Conservation (phyloP, 139 green algal genomes). For the Zygnema circumcarinatum region DNA sequence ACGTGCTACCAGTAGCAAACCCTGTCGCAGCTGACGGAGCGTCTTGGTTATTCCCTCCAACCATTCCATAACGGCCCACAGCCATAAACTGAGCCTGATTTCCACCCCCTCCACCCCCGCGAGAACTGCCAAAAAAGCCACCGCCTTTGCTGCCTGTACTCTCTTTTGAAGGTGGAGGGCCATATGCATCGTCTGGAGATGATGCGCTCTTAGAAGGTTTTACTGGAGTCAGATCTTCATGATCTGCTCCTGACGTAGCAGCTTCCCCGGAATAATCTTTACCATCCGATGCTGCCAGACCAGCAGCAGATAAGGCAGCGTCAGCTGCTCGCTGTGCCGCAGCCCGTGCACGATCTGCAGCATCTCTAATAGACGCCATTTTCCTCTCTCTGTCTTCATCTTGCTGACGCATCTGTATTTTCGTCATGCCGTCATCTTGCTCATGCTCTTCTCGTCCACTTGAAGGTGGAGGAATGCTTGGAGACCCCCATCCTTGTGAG, state of each 20-base stretch:
- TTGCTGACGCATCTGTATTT: neutral
- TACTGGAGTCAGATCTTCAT: neutral
- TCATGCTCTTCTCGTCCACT: slow-evolving; percentile 11
- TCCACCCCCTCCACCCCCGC: neutral
- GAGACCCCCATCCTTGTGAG: neutral
- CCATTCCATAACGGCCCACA: neutral
- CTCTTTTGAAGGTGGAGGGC: neutral
- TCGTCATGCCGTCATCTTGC: neutral
- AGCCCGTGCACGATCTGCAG: slow-evolving; percentile 10
- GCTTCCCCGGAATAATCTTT: neutral
- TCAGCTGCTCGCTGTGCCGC: slow-evolving; percentile 20
- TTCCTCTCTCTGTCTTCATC: slow-evolving; percentile 29
- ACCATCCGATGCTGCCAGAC: neutral
- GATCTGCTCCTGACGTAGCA: neutral
- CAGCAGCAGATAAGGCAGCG: slow-evolving; percentile 13
- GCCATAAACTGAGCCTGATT: neutral
- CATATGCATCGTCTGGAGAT: neutral
- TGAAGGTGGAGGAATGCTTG: neutral
- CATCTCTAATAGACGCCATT: slow-evolving; percentile 36
- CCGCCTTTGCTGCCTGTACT: neutral
- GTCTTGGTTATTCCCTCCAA: neutral
- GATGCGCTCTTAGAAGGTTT: neutral
- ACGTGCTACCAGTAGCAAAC: neutral
- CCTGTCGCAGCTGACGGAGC: no score
- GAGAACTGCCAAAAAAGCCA: neutral